Base-by-base conservation (phyloP, 2,329 filamentous ascomycete species). In the Lasiodiplodia theobromae region DNA sequence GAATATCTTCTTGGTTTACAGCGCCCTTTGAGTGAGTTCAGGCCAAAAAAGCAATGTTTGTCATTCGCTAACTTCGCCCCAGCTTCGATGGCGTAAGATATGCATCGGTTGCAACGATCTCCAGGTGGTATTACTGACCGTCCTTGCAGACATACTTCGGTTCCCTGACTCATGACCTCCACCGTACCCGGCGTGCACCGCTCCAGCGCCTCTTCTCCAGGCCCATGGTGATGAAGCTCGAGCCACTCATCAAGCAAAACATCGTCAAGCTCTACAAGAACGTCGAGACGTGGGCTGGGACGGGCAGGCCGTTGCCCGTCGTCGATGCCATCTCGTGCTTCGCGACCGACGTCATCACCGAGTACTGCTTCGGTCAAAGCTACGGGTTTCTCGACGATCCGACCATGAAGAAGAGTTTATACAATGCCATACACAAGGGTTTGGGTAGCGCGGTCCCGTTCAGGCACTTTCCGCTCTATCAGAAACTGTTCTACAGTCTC, bases 341-440 rank as follows among this genome's bases (percentile, higher is more conserved):
- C 12, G 57, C 58, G 3, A 73, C 72, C 4, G 74, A 75, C 64
- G 67, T 74, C 31, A 71, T 75, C 12, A 72, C 70, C 2, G 67
- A 71, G 54, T 71, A 72, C 52, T 69, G 70, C 1, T 75, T 74
- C 40, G 73, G 73, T 1, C 54, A 47, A 7, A 40, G 58, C 11
- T 72, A 71, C 51, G 68, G 69, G 1, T 69, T 74, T 31, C 60
- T 76, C 8, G 69, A 72, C 28, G 52, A 57, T n/a, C 25, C 52
- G n/a, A 25, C 16, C 4, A 56, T 67, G n/a, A 69, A 62, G 40
- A 57, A 69, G 28, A 70, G 72, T 16, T 73, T 73, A 62, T 70
- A 72, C 18, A 69, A 65, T 37, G 71, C 60, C 12, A 73, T 73
- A 66, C 63, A 66, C 37, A 7, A 4, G 12, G 63, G 51, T 3